Percentiles rank a stretch among this genome's conserved stretches.
phyloP scores from a whole-genome alignment of 2,329 filamentous ascomycete genomes.

The Akanthomyces uredinophilus region DNA sequence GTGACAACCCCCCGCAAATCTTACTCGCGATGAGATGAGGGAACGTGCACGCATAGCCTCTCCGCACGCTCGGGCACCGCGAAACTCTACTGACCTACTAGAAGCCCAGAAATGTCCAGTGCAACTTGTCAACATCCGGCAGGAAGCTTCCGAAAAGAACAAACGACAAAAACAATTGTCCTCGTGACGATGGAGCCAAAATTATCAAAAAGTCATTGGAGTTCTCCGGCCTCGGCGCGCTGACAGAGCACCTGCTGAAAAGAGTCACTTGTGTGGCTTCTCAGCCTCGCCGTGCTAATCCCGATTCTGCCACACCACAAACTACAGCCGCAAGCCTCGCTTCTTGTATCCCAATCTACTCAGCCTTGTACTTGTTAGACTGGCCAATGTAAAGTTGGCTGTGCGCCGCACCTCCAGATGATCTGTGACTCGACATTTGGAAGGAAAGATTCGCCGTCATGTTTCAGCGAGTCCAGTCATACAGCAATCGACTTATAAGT shows the following conservation, averaged over 20 bases:
- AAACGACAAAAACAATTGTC: no score
- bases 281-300: constrained; percentile 19
- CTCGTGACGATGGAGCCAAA: no score
- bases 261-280: not conserved
- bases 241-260: not conserved
- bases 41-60: not conserved
- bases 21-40: not conserved
- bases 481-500: no score
- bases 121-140: no score
- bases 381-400: no score
- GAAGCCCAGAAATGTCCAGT: no score
- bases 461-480: no score
- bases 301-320: not conserved
- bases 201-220: not conserved
- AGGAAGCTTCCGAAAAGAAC: not conserved
- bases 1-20: not conserved
- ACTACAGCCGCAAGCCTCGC: not conserved
- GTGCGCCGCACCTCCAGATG: no score
- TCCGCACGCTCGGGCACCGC: not conserved
- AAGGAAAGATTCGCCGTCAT: no score
- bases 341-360: no score
- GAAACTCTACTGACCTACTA: not conserved
- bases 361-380: no score
- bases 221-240: not conserved
- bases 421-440: no score